These are phyloP conservation scores for Linnemannia exigua DNA, from an alignment of 192 early-diverging fungal species.

Conservation along the genomic window DNA sequence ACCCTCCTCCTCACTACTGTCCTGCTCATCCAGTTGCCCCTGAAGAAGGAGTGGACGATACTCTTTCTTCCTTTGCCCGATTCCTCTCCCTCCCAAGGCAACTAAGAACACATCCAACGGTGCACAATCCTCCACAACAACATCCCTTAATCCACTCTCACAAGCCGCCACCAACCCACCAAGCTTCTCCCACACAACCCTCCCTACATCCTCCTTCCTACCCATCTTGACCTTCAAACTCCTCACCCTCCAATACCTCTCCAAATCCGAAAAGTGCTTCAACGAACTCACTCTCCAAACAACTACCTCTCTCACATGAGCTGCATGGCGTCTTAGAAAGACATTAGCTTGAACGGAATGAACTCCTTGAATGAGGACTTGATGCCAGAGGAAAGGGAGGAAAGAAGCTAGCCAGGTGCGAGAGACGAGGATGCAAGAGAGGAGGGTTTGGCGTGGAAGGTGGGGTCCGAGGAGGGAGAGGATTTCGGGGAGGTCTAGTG, in stretches of 20 bases:
- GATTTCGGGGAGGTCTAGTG: slow-evolving; percentile 24
- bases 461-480: not conserved
- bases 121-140: slow-evolving; percentile 18
- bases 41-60: not conserved
- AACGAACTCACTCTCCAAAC: slow-evolving; percentile 6
- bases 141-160: not conserved
- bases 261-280: slow-evolving; percentile 12
- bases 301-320: not conserved
- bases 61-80: not conserved
- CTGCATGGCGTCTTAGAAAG: slow-evolving; percentile 16
- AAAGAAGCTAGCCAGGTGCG: slow-evolving; percentile 22
- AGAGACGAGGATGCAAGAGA: slow-evolving; percentile 17
- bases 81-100: not conserved
- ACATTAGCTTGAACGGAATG: slow-evolving; percentile 29
- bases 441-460: not conserved
- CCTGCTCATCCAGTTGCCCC: not conserved
- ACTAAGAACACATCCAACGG: not conserved
- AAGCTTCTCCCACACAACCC: slow-evolving; percentile 29
- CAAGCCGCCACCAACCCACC: not conserved
- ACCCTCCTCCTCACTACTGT: not conserved
- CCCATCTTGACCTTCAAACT: not conserved
- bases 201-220: slow-evolving; percentile 4
- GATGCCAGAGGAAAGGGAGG: slow-evolving; percentile 19
- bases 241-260: slow-evolving; percentile 14
- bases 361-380: slow-evolving; percentile 6